Evolutionary conservation across 164 flowering plant genomes (phyloP).

Genomic region (Aristolochia californica): DNA sequence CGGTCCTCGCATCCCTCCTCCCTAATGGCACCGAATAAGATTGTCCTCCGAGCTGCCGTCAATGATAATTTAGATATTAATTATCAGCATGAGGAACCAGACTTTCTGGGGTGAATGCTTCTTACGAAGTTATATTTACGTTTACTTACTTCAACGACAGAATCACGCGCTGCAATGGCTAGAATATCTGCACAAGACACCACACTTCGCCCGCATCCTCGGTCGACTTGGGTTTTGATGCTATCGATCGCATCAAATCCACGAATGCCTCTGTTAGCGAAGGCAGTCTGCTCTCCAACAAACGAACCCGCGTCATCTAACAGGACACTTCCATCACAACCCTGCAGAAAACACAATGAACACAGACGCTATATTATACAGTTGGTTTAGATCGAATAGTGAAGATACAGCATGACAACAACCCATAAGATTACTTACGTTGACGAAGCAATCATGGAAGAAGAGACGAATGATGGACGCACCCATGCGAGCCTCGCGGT

Average conservation of each 20-base stretch:
- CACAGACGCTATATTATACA: too few species aligned
- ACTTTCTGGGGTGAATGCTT: too few species aligned
- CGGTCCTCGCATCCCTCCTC: constrained; percentile 35
- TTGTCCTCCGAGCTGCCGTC: constrained; percentile 38
- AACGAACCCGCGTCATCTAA: constrained; percentile 9
- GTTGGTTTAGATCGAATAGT: too few species aligned
- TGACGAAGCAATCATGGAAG: constrained; percentile 38
- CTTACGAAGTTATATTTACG: too few species aligned
- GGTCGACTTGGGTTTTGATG: constrained; percentile 18
- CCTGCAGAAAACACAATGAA: too few species aligned
- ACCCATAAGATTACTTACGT: too few species aligned
- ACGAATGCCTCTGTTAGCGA: constrained; percentile 5
- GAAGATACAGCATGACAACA: too few species aligned
- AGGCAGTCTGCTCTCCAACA: constrained; percentile 9
- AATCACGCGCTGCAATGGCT: constrained; percentile 23
- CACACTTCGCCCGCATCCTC: constrained; percentile 14
- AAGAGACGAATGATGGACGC: constrained; percentile 30
- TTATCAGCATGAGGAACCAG: too few species aligned
- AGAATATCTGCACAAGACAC: constrained; percentile 28
- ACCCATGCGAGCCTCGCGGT: constrained; percentile 28
- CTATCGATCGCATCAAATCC: constrained; percentile 15
- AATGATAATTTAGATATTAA: too few species aligned
- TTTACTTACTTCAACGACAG: constrained; percentile 14
- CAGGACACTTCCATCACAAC: constrained; percentile 18
- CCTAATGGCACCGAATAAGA: constrained; percentile 29